Conservation (phyloP, 192 early-diverging fungal genomes). For the Umbelopsis isabellina region DNA sequence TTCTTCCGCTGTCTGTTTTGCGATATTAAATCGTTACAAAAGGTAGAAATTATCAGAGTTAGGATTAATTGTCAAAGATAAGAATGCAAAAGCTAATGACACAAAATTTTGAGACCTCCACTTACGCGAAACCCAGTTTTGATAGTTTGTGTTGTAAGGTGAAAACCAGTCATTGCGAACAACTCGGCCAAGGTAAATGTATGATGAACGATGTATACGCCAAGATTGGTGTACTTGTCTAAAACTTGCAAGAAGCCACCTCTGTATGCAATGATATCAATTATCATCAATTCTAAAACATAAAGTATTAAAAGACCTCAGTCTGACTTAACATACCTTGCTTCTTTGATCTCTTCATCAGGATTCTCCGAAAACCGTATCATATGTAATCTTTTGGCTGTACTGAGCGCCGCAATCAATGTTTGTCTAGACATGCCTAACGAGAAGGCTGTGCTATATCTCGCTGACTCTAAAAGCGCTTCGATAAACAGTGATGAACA, state of each 20-base stretch:
- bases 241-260: slow-evolving; percentile 59
- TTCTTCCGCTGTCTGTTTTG: slow-evolving; percentile 76
- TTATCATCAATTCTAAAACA: neutral
- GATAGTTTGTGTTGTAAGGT: slow-evolving; percentile 77
- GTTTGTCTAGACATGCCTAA: slow-evolving; percentile 59
- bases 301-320: neutral
- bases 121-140: slow-evolving; percentile 63
- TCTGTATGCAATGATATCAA: slow-evolving; percentile 29
- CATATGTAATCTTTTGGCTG: slow-evolving; percentile 62
- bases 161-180: slow-evolving; percentile 76
- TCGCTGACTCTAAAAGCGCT: slow-evolving; percentile 60
- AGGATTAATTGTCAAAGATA: neutral
- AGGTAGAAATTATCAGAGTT: neutral
- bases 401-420: slow-evolving; percentile 60
- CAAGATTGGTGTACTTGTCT: slow-evolving; percentile 65
- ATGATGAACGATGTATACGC: slow-evolving; percentile 66
- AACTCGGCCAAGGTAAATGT: slow-evolving; percentile 78
- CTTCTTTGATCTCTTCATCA: slow-evolving; percentile 35
- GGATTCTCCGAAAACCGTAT: slow-evolving; percentile 19
- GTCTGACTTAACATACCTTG: slow-evolving; percentile 27
- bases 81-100: neutral
- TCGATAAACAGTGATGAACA: slow-evolving; percentile 63
- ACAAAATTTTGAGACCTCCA: neutral
- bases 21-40: neutral
- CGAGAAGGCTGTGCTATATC: slow-evolving; percentile 60